Evolutionary conservation across 306 rosid genomes (phyloP), one percentile per base, ranked within the genome.

Genomic region (Prunus armeniaca): DNA sequence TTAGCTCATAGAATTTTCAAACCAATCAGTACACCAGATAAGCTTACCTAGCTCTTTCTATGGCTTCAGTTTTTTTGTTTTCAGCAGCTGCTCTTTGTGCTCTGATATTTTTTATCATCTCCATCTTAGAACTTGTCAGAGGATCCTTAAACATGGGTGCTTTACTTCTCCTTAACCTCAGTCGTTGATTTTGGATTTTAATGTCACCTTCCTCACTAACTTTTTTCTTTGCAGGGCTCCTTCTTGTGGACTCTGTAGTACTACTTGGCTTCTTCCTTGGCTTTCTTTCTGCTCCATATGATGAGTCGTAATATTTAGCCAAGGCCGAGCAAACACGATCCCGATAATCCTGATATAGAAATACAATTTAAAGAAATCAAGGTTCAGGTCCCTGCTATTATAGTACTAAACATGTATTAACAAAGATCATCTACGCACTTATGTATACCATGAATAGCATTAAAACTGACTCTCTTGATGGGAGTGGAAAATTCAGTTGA

Each of bases 61-160:
- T 66, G 80, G 92, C 93, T 83, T 87, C 92, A 52, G 55, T 82
- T 71, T 86, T 92, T 85, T 76, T 77, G 82, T 87, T 84, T 80
- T 91, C 99, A 45, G 71, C 80, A 22, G 85, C 79, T 68, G 91
- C 91, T 79, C 99, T 87, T 82, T 89, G 86, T 72, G 97, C 97
- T 85, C 99, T 86, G 79, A 95, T 84, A 56, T 82, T 92, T 74
- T 84, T 92, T 78, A 95, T 85, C 98, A 95, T 91, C 86, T 90
- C 92, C 84, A 95, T 91, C 86, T 95, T 95, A 11, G 92, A 92
- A 80, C 89, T 85, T 47, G 82, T 96, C 77, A 88, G 66, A 75
- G 99, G 99, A 86, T 95, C 99, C 85, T 88, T 95, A 81, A 85
- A 92, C 76, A 67, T 79, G 27, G 96, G 97, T 78, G 87, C 80